phyloP scores from a whole-genome alignment of 768 basidiomycete species.

The Leccinum uliginosum region DNA sequence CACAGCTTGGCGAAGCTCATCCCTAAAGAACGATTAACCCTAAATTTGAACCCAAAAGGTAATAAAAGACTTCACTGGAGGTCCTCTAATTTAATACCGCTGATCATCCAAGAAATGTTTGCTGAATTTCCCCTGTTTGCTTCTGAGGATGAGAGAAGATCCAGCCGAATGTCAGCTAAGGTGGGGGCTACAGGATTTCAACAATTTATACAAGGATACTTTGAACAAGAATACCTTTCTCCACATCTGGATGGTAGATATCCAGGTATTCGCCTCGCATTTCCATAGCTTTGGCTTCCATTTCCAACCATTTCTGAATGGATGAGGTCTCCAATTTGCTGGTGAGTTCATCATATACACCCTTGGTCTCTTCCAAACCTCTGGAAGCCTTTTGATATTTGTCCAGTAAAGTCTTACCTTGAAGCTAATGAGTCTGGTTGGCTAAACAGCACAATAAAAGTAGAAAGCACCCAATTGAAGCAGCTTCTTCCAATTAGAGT shows the following conservation, averaged over 20 bases:
- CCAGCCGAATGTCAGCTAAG: not conserved
- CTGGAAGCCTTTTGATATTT: not conserved
- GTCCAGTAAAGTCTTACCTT: not conserved
- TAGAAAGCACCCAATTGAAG: not conserved
- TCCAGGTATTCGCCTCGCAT: not conserved
- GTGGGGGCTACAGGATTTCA: not conserved
- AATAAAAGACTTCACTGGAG: too few relatives aligned
- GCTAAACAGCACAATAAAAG: too few relatives aligned
- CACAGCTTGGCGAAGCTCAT: too few relatives aligned
- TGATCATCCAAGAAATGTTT: too few relatives aligned
- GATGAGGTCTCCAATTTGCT: not conserved
- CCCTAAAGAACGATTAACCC: too few relatives aligned
- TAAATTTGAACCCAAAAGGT: too few relatives aligned
- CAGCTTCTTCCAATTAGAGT: not conserved
- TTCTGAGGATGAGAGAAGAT: too few relatives aligned
- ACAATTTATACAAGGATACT: too few relatives aligned
- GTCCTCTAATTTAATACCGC: too few relatives aligned
- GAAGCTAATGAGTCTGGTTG: too few relatives aligned
- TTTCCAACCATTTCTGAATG: not conserved
- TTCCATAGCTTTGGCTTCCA: not conserved
- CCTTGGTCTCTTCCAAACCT: not conserved
- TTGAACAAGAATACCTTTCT: not conserved
- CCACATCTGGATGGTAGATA: not conserved
- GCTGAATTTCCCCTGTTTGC: too few relatives aligned
- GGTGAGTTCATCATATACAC: not conserved